phyloP scores from a whole-genome alignment of 2,329 filamentous ascomycete genomes.

The Microsporum canis region DNA sequence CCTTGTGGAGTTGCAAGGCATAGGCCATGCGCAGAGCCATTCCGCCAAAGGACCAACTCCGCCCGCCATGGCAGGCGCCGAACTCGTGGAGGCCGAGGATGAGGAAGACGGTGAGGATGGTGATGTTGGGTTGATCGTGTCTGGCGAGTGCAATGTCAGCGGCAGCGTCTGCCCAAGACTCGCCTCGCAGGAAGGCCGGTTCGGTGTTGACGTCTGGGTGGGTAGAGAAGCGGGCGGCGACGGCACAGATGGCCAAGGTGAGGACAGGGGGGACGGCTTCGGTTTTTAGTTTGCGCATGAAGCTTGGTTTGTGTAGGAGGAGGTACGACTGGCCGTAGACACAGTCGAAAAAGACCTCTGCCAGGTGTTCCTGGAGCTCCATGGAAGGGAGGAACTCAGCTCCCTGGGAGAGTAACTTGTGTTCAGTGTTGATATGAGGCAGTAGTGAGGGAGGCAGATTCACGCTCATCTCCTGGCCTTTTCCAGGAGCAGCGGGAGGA shows the following conservation, averaged over 20 bases:
- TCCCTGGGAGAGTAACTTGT: constrained; percentile 68
- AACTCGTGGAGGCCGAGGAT: constrained; percentile 89
- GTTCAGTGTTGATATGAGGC: constrained; percentile 59
- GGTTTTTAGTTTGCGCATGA: constrained; percentile 69
- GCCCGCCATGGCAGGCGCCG: constrained; percentile 87
- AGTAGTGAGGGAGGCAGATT: constrained; percentile 45
- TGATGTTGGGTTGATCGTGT: constrained; percentile 93
- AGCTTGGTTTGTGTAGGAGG: constrained; percentile 90
- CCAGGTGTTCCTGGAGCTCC: constrained; percentile 84
- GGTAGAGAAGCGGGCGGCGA: constrained; percentile 87
- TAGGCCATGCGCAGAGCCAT: constrained; percentile 97
- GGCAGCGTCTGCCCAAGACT: constrained; percentile 82
- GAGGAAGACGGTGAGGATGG: constrained; percentile 80
- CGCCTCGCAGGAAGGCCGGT: constrained; percentile 75
- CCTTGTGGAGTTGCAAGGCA: constrained; percentile 83
- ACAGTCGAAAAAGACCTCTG: constrained; percentile 90
- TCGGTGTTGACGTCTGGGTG: constrained; percentile 68
- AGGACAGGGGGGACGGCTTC: constrained; percentile 79
- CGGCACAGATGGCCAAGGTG: constrained; percentile 84
- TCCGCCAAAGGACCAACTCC: constrained; percentile 91
- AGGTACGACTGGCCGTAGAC: constrained; percentile 94
- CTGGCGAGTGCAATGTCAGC: constrained; percentile 74
- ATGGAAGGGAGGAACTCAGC: constrained; percentile 68
- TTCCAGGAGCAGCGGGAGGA: constrained; percentile 31
- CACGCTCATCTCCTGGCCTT: constrained; percentile 18